These are phyloP conservation scores for Mallotus japonicus DNA, from an alignment of 441 rosid genomes.

Conservation along the genomic window DNA sequence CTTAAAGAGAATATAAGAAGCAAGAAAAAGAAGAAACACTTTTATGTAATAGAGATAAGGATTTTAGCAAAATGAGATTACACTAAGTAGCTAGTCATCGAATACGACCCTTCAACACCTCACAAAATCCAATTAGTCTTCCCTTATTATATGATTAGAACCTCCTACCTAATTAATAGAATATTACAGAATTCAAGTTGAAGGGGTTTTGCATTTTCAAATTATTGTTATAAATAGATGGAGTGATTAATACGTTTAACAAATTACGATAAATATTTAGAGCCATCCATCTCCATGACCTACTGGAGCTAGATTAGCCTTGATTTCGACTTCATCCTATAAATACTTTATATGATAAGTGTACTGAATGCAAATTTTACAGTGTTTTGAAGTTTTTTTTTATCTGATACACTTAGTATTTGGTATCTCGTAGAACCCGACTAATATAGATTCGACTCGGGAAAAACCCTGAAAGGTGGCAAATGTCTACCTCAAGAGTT, in stretches of 20 bases:
- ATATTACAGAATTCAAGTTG: background rate
- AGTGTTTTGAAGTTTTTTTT: too few species aligned
- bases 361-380: too few species aligned
- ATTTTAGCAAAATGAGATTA: background rate
- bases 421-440: too few species aligned
- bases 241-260: background rate
- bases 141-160: background rate
- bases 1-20: background rate
- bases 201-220: background rate
- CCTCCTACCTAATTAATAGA: background rate
- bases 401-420: too few species aligned
- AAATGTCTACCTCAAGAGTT: too few species aligned
- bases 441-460: too few species aligned
- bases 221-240: background rate
- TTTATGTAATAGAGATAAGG: background rate
- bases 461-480: too few species aligned
- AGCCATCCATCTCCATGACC: background rate
- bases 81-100: background rate
- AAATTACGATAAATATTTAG: background rate
- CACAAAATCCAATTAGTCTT: background rate
- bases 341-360: too few species aligned
- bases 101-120: conserved; percentile 11
- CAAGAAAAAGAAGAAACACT: background rate
- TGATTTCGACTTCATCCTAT: too few species aligned
- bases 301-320: background rate